Base-by-base conservation (phyloP, 345 rosid species). In the Nephelium lappaceum region DNA sequence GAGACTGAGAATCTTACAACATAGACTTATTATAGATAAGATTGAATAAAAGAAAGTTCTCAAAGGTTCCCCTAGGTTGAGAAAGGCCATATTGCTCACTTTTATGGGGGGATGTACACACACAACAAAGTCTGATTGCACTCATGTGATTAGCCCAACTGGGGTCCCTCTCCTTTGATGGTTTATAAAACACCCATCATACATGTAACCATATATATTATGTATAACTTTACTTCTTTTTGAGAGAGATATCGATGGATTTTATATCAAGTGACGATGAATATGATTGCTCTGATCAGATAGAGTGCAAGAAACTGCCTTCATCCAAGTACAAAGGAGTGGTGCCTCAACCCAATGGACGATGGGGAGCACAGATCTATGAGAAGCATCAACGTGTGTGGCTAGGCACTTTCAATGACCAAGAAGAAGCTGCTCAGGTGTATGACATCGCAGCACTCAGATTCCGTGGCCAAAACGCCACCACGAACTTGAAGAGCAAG, bases 351-450 rank as follows among this genome's bases (percentile, higher is more conserved):
- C 89, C 88, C 19, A 89, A 89, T 66, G 90, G 89, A 27, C 78
- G 87, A 25, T 89, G 92, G 92, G 92, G 92, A 2, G 90, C 90
- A 25, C 90, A 89, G 31, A 89, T 89, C 71, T 89, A 89, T 61
- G 89, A 87, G 82, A 89, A 87, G 83, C 92, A 89, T 81, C 90
- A 83, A 69, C 84, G 92, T 11, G 84, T 89, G 57, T 89, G 92
- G 92, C 74, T 89, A 21, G 92, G 92, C 24, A 89, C 92, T 53
- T 89, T 89, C 81, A 84, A 75, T 45, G 84, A 81, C 11, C 90
- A 89, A 84, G 89, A 83, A 36, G 89, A 87, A 61, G 93, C 93
- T 15, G 93, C 93, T 1, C 79, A 81, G 55, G 86, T 83, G 74
- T 89, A 89, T 31, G 91, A 87, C 70, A 78, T 84, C 36, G 91